Conservation (phyloP, 352 stramenopile genomes). For the Pythium pyrilobum region DNA sequence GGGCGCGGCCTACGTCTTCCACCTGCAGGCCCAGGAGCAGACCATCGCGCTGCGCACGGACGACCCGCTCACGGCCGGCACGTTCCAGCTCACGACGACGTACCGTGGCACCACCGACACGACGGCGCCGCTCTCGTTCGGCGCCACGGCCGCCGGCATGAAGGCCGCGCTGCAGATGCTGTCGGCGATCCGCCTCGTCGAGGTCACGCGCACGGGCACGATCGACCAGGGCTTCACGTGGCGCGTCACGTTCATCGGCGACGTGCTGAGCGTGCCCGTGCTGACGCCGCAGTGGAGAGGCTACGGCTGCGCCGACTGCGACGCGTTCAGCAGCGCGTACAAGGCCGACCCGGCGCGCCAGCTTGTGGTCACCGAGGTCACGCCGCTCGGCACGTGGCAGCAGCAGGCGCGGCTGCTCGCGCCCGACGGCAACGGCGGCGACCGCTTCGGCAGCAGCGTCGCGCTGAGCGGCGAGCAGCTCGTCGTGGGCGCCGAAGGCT, state of each 20-base stretch:
- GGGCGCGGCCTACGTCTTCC: conserved; percentile 70
- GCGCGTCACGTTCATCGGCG: conserved; percentile 78
- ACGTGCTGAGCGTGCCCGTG: conserved; percentile 54
- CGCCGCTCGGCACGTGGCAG: conserved; percentile 52
- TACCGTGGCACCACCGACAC: conserved; percentile 55
- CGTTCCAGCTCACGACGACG: conserved; percentile 68
- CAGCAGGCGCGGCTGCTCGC: conserved; percentile 53
- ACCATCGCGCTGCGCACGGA: conserved; percentile 50
- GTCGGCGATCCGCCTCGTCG: conserved; percentile 71
- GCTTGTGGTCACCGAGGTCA: conserved; percentile 45
- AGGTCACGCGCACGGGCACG: conserved; percentile 61
- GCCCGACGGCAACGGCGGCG: conserved; percentile 64
- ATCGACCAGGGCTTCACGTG: conserved; percentile 80
- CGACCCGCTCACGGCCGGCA: conserved; percentile 51
- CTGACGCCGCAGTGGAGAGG: conserved; percentile 58
- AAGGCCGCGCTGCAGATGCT: conserved; percentile 81
- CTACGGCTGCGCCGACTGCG: conserved; percentile 61
- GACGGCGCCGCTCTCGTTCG: conserved; percentile 56
- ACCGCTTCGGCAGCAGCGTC: conserved; percentile 73
- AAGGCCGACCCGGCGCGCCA: conserved; percentile 46
- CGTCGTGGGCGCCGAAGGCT: conserved; percentile 65
- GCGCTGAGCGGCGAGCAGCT: conserved; percentile 73
- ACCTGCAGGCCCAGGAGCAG: conserved; percentile 74
- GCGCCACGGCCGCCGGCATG: conserved; percentile 57
- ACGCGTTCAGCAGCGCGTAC: conserved; percentile 67